phyloP scores from a whole-genome alignment of 176 grass and related monocot species.

The Saccharum officinarum region DNA sequence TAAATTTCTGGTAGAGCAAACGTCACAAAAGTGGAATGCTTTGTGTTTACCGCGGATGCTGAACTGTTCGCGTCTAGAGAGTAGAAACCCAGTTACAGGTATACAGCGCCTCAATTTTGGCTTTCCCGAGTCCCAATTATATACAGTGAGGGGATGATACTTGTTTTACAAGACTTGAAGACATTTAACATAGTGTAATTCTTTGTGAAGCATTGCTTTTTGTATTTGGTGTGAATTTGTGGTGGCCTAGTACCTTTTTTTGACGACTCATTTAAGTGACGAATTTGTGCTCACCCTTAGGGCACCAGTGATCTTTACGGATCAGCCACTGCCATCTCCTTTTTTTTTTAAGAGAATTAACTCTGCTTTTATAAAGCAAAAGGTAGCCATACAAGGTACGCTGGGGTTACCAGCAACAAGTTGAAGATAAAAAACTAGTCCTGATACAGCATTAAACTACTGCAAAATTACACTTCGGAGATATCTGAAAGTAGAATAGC shows the following conservation, averaged over 20 bases:
- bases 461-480: too few relatives aligned
- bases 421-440: too few relatives aligned
- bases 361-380: too few relatives aligned
- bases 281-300: not conserved
- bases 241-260: not conserved
- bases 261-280: not conserved
- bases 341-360: too few relatives aligned
- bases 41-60: not conserved
- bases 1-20: not conserved
- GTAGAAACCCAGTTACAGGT: slow-evolving; percentile 35
- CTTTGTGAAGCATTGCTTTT: not conserved
- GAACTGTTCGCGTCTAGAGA: not conserved
- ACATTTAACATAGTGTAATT: not conserved
- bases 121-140: slow-evolving; percentile 15
- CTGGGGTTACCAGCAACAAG: too few relatives aligned
- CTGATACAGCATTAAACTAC: too few relatives aligned
- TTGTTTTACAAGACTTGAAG: slow-evolving; percentile 12
- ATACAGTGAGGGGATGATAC: not conserved
- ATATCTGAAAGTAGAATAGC: too few relatives aligned
- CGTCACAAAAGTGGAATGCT: not conserved
- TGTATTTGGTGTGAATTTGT: not conserved
- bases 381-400: too few relatives aligned
- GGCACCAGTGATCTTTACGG: too few relatives aligned
- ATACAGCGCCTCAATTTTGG: slow-evolving; percentile 25
- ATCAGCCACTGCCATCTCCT: too few relatives aligned